Evolutionary conservation across 305 asterid species (phyloP).

Genomic region (Andrographis paniculata): DNA sequence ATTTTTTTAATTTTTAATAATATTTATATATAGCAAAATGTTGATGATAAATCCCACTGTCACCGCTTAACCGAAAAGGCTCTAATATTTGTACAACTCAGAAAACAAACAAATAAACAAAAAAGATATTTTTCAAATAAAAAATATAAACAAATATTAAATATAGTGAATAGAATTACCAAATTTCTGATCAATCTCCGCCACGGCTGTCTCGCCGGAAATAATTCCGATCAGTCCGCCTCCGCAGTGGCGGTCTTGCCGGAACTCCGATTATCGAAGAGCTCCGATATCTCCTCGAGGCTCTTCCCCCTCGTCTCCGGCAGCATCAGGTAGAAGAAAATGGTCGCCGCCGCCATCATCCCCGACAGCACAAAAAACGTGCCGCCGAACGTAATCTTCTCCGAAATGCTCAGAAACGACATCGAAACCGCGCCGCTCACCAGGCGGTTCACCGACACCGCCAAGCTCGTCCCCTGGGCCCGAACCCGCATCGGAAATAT

Average conservation of each 20-base stretch:
- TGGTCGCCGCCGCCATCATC: slow-evolving; percentile 35
- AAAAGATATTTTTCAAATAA: too few species aligned
- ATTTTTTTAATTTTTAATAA: too few species aligned
- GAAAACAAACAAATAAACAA: too few species aligned
- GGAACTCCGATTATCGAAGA: slow-evolving; percentile 43
- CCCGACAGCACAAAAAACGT: slow-evolving; percentile 53
- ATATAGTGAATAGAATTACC: too few species aligned
- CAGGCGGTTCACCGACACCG: slow-evolving; percentile 63
- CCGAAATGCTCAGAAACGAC: slow-evolving; percentile 52
- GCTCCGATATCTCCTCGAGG: slow-evolving; percentile 53
- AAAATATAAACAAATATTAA: too few species aligned
- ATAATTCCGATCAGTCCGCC: too few species aligned
- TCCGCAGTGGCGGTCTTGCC: not conserved
- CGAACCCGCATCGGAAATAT: slow-evolving; percentile 58
- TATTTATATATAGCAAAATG: too few species aligned
- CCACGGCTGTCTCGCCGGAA: too few species aligned
- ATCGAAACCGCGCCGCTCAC: slow-evolving; percentile 62
- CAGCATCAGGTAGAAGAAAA: slow-evolving; percentile 57
- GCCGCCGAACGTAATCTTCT: slow-evolving; percentile 55
- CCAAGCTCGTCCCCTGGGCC: slow-evolving; percentile 62
- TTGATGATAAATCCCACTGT: too few species aligned
- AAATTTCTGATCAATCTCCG: too few species aligned
- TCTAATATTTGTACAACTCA: too few species aligned
- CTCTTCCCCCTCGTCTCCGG: slow-evolving; percentile 78
- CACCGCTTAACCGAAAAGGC: too few species aligned